Evolutionary conservation across 495 filamentous ascomycete genomes (phyloP).

Genomic region (Xylaria acuta): DNA sequence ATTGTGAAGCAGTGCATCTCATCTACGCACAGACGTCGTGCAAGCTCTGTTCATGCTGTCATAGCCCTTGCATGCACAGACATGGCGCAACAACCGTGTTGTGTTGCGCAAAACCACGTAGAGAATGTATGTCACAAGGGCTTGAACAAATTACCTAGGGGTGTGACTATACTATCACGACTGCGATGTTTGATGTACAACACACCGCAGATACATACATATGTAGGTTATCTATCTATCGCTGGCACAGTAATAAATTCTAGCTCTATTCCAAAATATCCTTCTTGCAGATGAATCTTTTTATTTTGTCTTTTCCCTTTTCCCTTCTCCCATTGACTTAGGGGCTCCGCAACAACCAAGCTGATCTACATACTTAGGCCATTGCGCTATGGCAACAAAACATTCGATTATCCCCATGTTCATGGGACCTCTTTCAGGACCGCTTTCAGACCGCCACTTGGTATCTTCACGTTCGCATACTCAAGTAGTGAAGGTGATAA

Average conservation of each 20-base stretch:
- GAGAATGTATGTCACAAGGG: not conserved
- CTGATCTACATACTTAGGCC: not conserved
- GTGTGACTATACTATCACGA: not conserved
- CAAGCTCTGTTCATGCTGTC: not conserved
- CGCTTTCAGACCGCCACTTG: not conserved
- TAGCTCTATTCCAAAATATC: too few species aligned
- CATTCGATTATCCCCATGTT: conserved; percentile 8
- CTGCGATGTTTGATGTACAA: not conserved
- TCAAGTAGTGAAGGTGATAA: not conserved
- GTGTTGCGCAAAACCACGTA: too few species aligned
- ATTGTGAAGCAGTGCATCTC: not conserved
- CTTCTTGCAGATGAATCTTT: too few species aligned
- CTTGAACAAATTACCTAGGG: not conserved
- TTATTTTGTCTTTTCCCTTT: not conserved
- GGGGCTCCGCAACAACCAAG: not conserved
- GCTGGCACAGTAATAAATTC: not conserved
- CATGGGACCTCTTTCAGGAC: not conserved
- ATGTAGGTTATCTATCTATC: too few species aligned
- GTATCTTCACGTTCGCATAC: not conserved
- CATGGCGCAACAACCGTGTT: not conserved
- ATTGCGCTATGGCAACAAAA: not conserved
- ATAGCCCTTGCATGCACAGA: not conserved
- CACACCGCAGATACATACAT: not conserved
- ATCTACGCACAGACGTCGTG: not conserved
- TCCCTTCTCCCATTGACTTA: not conserved